Base-by-base conservation (phyloP, 2,329 filamentous ascomycete genomes). In the Pseudogymnoascus sp. region DNA sequence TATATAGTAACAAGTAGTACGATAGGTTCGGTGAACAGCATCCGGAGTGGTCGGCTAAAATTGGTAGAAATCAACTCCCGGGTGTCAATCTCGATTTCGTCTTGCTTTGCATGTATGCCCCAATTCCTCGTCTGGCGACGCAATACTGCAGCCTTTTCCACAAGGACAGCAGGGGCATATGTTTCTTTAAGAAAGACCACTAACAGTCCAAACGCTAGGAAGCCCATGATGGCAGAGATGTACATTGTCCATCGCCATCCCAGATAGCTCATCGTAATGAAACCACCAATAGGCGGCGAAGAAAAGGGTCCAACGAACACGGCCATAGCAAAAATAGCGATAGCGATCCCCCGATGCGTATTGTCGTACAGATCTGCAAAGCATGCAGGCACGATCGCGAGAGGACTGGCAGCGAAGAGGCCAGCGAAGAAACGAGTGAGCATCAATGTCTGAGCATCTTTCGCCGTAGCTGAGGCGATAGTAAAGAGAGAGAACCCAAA, bases 141-240 rank as follows among this genome's bases (percentile, higher is more conserved):
- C 19, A 33, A 60, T 60, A 37, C 37, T 37, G 11, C 31, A 7
- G n/a, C 31, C 56, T 60, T 60, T 60, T 19, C 19, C 19, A 19
- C 19, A 7, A 60, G 56, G 16, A 22, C 11, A 60, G 76, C 76
- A 0, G 85, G 82, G 0, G 85, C 81, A 66, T 88, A 89, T 59
- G 78, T 82, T 72, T 89, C 87, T 66, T 87, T 84, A 24, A 89
- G 73, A 67, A 87, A 81, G 19, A 19, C 19, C 19, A 19, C 19
- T 19, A 19, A 19, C 19, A 19, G 19, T 19, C 19, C 35, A 87
- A 69, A 7, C 84, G 61, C 60, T 84, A 85, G 11, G 85, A 50
- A 0, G 76, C n/a, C 1, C 88, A 72, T 12, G 19, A 89, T 87
- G 7, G 84, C 86, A 0, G 85, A 85, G 11, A 62, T 33, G 22